These are phyloP conservation scores for Macrophomina tecta DNA, from an alignment of 2,329 filamentous ascomycete genomes.

Conservation along the genomic window DNA sequence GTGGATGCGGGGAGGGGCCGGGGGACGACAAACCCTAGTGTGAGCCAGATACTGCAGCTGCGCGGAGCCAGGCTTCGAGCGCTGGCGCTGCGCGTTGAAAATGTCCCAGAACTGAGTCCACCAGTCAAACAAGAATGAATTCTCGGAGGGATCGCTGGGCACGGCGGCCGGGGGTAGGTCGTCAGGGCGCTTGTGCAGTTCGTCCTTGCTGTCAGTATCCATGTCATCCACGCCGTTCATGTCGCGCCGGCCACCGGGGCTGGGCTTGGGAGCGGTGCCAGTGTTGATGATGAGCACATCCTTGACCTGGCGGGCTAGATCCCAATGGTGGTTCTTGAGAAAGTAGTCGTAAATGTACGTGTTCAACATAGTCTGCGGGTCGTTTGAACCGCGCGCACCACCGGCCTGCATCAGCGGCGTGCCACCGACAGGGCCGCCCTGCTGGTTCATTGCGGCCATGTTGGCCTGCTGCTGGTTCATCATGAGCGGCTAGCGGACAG, in stretches of 20 bases:
- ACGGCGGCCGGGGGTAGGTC: conserved; percentile 80
- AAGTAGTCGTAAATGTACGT: conserved; percentile 95
- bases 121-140: conserved; percentile 95
- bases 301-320: conserved; percentile 78
- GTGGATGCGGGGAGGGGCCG: conserved; percentile 14
- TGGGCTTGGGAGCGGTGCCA: conserved; percentile 64
- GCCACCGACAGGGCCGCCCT: conserved; percentile 69
- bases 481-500: conserved; percentile 14
- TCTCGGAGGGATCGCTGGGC: conserved; percentile 66
- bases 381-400: conserved; percentile 46
- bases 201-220: conserved; percentile 84
- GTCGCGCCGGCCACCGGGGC: conserved; percentile 66
- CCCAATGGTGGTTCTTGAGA: conserved; percentile 81
- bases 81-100: conserved; percentile 76
- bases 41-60: conserved; percentile 77
- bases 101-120: conserved; percentile 98
- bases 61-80: conserved; percentile 53
- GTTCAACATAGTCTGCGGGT: conserved; percentile 67
- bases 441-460: conserved; percentile 72
- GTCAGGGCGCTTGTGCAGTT: conserved; percentile 76
- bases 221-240: conserved; percentile 75
- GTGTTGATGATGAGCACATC: conserved; percentile 51
- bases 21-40: conserved; percentile 71
- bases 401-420: conserved; percentile 68
- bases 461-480: conserved; percentile 62